Conservation (phyloP, 1,284 basidiomycete genomes). For the Malassezia furfur region DNA sequence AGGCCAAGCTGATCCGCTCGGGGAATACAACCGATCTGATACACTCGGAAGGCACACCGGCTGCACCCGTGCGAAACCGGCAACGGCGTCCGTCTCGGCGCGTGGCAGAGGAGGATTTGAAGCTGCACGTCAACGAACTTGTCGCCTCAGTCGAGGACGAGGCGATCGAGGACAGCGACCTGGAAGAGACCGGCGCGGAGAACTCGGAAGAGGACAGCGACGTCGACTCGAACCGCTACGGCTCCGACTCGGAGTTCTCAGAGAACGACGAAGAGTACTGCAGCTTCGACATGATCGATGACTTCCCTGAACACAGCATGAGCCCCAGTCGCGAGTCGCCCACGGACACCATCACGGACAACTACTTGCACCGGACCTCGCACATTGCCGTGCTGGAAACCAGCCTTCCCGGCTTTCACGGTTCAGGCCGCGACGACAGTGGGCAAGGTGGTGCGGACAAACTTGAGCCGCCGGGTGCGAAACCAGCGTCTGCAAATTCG, state of each 20-base stretch:
- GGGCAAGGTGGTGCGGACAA: too few relatives aligned
- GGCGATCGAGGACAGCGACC: constrained; percentile 19
- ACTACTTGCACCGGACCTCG: constrained; percentile 12
- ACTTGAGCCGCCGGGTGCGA: constrained; percentile 7
- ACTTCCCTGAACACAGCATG: neutral
- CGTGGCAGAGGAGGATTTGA: constrained; percentile 6
- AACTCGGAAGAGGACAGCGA: constrained; percentile 32
- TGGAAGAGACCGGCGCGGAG: constrained; percentile 28
- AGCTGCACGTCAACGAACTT: constrained; percentile 13
- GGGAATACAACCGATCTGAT: constrained; percentile 13
- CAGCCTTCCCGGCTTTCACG: constrained; percentile 18
- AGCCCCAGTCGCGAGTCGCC: neutral
- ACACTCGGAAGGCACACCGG: constrained; percentile 3
- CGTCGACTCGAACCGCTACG: constrained; percentile 12
- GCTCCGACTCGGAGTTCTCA: constrained; percentile 21
- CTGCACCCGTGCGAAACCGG: neutral
- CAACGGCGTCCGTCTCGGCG: constrained; percentile 10
- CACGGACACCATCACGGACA: neutral
- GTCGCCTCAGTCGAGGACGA: constrained; percentile 27
- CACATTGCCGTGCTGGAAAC: constrained; percentile 35
- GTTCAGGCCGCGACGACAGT: constrained; percentile 9
- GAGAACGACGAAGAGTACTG: constrained; percentile 23
- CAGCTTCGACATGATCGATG: constrained; percentile 24
- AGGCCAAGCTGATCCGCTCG: constrained; percentile 4
- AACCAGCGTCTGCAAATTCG: neutral